Conservation (phyloP, 2,329 filamentous ascomycete genomes). For the Aspergillus persii region DNA sequence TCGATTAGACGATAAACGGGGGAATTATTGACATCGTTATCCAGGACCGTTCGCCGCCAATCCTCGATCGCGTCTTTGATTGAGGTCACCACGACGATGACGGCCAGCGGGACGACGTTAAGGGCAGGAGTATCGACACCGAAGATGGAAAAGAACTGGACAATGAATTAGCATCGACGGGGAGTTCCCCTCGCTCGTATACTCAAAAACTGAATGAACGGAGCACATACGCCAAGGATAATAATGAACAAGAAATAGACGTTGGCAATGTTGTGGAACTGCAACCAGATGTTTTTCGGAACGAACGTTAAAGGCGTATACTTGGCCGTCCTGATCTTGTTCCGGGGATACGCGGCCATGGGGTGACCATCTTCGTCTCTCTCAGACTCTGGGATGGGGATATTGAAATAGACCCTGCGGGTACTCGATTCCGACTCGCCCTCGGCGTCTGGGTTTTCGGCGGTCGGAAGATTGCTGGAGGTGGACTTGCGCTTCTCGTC, state of each 20-base stretch:
- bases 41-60: constrained; percentile 84
- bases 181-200: neutral
- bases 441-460: constrained; percentile 18
- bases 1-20: constrained; percentile 84
- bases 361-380: constrained; percentile 80
- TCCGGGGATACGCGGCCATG: constrained; percentile 68
- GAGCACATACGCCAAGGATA: constrained; percentile 76
- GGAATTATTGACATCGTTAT: constrained; percentile 94
- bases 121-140: constrained; percentile 86
- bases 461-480: constrained; percentile 37
- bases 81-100: constrained; percentile 83
- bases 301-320: constrained; percentile 94
- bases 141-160: constrained; percentile 91
- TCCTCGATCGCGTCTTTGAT: constrained; percentile 96
- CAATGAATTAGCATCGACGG: constrained; percentile 19
- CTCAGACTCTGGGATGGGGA: constrained; percentile 70
- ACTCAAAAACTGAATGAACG: neutral
- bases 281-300: constrained; percentile 94
- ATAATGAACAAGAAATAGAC: constrained; percentile 97
- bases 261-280: constrained; percentile 98
- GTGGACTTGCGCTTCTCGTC: constrained; percentile 67
- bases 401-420: constrained; percentile 69
- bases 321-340: constrained; percentile 97
- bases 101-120: constrained; percentile 85
- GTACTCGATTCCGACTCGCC: constrained; percentile 43